phyloP scores from a whole-genome alignment of 2,329 filamentous ascomycete genomes.

The Ophiobolus disseminans region DNA sequence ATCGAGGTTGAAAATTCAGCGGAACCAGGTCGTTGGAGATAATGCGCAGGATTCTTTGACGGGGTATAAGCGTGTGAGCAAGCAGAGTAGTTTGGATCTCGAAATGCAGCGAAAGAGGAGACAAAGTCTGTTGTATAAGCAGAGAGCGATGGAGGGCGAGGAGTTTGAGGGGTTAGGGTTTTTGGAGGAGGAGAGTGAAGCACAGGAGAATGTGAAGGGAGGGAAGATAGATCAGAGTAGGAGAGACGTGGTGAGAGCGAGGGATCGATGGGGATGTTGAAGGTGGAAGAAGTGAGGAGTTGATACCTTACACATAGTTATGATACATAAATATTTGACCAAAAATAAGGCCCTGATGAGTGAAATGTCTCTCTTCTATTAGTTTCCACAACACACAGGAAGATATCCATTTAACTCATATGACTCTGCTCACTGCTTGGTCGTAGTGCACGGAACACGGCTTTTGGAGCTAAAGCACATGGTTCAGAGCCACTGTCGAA shows the following conservation, averaged over 20 bases:
- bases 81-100: neutral
- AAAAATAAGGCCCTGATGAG: too few species aligned
- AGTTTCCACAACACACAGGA: too few species aligned
- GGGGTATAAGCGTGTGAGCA: slow-evolving; percentile 5
- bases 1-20: neutral
- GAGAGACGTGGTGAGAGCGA: neutral
- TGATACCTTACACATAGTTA: too few species aligned
- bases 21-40: neutral
- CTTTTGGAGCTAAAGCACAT: too few species aligned
- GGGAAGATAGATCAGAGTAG: neutral
- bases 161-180: slow-evolving; percentile 1
- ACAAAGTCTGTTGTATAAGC: neutral
- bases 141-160: slow-evolving; percentile 5
- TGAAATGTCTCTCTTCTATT: too few species aligned
- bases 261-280: too few species aligned
- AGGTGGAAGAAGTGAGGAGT: too few species aligned
- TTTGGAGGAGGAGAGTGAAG: neutral
- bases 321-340: too few species aligned
- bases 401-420: too few species aligned
- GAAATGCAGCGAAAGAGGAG: neutral
- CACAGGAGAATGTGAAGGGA: neutral
- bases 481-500: too few species aligned
- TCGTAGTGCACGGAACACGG: too few species aligned
- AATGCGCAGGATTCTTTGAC: neutral
- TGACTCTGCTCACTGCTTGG: too few species aligned